Conservation (phyloP, 2,329 filamentous ascomycete species). For the Coniella vitis region DNA sequence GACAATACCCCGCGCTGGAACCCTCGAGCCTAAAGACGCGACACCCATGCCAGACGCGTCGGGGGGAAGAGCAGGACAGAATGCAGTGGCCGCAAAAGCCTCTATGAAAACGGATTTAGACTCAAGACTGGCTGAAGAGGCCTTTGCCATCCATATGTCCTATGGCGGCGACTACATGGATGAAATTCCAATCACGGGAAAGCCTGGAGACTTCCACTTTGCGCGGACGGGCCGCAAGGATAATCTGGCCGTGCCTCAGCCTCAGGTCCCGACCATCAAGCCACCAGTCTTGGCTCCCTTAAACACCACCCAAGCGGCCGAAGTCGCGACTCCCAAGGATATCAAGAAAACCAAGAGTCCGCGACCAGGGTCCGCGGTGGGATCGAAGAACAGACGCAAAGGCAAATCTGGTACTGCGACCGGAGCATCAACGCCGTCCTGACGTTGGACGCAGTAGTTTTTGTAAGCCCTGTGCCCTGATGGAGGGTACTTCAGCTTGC, state of each 20-base stretch:
- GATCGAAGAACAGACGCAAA: conserved; percentile 39
- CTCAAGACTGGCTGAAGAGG: conserved; percentile 47
- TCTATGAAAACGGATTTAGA: conserved; percentile 35
- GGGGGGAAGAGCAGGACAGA: conserved; percentile 19
- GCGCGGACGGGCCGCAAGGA: conserved; percentile 52
- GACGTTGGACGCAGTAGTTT: background rate
- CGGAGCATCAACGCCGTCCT: conserved; percentile 23
- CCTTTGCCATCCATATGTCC: conserved; percentile 49
- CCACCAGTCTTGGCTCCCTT: conserved; percentile 26
- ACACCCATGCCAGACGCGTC: conserved; percentile 41
- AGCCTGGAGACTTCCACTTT: conserved; percentile 59
- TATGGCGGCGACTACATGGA: conserved; percentile 61
- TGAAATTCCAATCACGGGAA: conserved; percentile 61
- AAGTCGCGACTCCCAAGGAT: conserved; percentile 33
- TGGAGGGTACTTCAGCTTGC: background rate
- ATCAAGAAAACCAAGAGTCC: conserved; percentile 38
- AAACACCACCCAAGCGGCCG: conserved; percentile 35
- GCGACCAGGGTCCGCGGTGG: conserved; percentile 30
- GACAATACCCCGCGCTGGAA: conserved; percentile 24
- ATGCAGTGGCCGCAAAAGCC: conserved; percentile 26
- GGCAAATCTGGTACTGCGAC: conserved; percentile 30
- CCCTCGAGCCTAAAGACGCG: conserved; percentile 36
- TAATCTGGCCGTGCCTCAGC: conserved; percentile 21
- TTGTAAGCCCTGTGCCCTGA: background rate
- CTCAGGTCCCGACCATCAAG: conserved; percentile 14